phyloP scores from a whole-genome alignment of 257 asterid species.

The Jasminum sambac region DNA sequence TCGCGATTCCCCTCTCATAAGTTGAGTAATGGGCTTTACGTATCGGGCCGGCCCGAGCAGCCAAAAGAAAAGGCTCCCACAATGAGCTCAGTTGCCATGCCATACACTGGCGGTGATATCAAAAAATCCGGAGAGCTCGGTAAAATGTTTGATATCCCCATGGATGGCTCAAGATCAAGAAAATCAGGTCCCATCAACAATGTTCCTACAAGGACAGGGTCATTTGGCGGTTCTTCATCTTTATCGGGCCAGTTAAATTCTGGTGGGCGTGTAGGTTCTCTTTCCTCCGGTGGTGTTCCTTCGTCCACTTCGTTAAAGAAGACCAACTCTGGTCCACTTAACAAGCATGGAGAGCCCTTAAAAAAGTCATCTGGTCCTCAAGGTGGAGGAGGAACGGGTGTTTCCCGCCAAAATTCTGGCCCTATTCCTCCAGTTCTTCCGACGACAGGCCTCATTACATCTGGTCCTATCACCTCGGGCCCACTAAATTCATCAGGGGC shows the following conservation, averaged over 20 bases:
- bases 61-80: conserved; percentile 60
- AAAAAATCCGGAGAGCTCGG: conserved; percentile 83
- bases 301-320: conserved; percentile 62
- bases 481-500: conserved; percentile 65
- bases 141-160: conserved; percentile 69
- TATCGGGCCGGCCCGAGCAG: conserved; percentile 80
- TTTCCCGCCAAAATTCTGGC: conserved; percentile 67
- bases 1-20: conserved; percentile 77
- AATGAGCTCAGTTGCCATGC: conserved; percentile 65
- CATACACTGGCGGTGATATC: conserved; percentile 84
- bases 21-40: conserved; percentile 74
- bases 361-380: conserved; percentile 72
- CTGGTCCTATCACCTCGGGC: conserved; percentile 74
- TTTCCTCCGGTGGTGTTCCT: conserved; percentile 41
- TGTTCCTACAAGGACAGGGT: conserved; percentile 62
- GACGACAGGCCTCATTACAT: conserved; percentile 63
- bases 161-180: conserved; percentile 57
- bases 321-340: conserved; percentile 66
- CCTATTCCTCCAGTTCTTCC: conserved; percentile 67
- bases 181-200: conserved; percentile 66
- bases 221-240: conserved; percentile 53
- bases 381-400: conserved; percentile 44
- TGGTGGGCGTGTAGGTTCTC: conserved; percentile 35
- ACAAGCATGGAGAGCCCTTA: conserved; percentile 67
- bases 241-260: conserved; percentile 66